phyloP scores from a whole-genome alignment of 352 stramenopile genomes.

The Sclerospora graminicola region DNA sequence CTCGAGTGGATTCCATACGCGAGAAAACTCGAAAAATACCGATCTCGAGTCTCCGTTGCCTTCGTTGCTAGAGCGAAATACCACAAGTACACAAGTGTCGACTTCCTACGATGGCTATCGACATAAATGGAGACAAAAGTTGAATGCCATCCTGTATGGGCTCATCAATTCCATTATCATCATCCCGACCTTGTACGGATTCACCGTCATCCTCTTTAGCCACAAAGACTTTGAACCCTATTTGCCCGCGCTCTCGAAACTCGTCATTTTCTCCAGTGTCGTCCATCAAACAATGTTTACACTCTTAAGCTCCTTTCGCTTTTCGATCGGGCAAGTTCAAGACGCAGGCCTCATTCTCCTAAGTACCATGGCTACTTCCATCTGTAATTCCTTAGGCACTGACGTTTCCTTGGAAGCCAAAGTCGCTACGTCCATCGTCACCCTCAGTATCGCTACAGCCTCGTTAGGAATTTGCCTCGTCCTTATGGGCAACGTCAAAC shows the following conservation, averaged over 20 bases:
- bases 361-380: slow-evolving; percentile 88
- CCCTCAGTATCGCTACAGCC: slow-evolving; percentile 86
- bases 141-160: slow-evolving; percentile 72
- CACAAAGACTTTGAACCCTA: slow-evolving; percentile 83
- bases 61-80: no score
- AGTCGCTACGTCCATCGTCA: slow-evolving; percentile 92
- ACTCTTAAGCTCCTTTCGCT: slow-evolving; percentile 87
- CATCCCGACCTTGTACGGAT: slow-evolving; percentile 92
- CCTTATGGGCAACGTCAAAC: slow-evolving; percentile 87
- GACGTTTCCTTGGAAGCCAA: slow-evolving; percentile 56
- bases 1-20: no score
- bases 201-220: slow-evolving; percentile 93
- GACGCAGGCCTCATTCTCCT: slow-evolving; percentile 98
- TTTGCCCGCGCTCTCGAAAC: slow-evolving; percentile 89
- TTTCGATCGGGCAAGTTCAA: slow-evolving; percentile 97
- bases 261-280: slow-evolving; percentile 93
- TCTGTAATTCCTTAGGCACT: slow-evolving; percentile 68
- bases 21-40: no score
- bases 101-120: no score
- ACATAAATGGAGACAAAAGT: no score
- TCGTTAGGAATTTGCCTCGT: slow-evolving; percentile 90
- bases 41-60: no score
- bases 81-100: no score
- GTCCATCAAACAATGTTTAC: slow-evolving; percentile 91
- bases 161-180: slow-evolving; percentile 92